Evolutionary conservation across 805 yeast species (phyloP), one percentile per base, ranked within the genome.

Genomic region (Candida mattraensis): DNA sequence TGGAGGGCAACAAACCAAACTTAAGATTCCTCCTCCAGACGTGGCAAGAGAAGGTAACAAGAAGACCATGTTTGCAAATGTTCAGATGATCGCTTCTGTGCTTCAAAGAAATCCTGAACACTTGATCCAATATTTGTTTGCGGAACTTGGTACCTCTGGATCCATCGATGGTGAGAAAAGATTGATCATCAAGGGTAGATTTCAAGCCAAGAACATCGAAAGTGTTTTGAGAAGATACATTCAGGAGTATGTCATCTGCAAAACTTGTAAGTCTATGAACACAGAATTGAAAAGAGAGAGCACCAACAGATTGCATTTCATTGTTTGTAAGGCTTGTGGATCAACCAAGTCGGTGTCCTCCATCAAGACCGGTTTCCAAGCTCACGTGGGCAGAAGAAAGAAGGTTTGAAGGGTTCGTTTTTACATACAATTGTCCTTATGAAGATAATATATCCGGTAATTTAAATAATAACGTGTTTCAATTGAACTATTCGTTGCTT

Each of bases 341-440:
- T 86, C 96, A 31, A 81, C 97, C 31, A 83, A 96, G 70, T 88
- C 97, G 33, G 99, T 93, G 39, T 80, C 93, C 51, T 87, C 96
- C 30, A 93, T 93, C 67, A 93, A 94, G 80, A 87, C 97, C 32
- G 99, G 99, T 83, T 93, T 87, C 95, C 96, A 89, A 74, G 99
- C 99, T 53, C 91, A 86, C 60, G 81, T 87, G 56, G 95, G 95
- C 44, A 83, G 84, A 66, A 85, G 91, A 81, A 85, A 80, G 79
- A 83, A 72, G 67, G 70, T 61, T 50, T 52, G 30, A 40, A 24
- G 33, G 22, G 12, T 33, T 23, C 29, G 28, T 27, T 17, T 28
- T 33, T 37, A 33, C 27, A 29, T 23, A 30, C 25, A 23, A 39
- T 29, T 25, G 35, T 41, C 34, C 21, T 39, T 21, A 33, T 34